phyloP scores from a whole-genome alignment of 495 filamentous ascomycete species.

The Neurospora hispaniola region DNA sequence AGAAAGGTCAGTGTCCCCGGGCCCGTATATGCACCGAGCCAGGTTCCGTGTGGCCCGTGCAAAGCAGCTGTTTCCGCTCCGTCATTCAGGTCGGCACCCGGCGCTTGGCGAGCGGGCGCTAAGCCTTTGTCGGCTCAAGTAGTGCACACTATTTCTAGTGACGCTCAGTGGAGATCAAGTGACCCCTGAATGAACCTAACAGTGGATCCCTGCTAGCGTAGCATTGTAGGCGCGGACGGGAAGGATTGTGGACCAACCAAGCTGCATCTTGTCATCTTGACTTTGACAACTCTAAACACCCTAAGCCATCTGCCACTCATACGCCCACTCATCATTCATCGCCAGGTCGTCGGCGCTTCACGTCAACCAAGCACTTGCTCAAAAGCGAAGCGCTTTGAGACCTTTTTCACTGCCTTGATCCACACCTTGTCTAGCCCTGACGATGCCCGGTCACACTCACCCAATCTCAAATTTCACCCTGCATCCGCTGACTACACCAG shows the following conservation, averaged over 20 bases:
- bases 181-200: neutral
- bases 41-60: neutral
- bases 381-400: constrained; percentile 9
- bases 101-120: neutral
- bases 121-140: neutral
- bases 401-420: constrained; percentile 19
- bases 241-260: neutral
- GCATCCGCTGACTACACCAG: neutral
- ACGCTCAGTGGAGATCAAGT: neutral
- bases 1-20: no score
- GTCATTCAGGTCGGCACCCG: neutral
- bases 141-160: neutral
- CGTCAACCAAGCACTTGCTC: constrained; percentile 17
- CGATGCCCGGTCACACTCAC: neutral
- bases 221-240: neutral
- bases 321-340: neutral
- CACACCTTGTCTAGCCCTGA: neutral
- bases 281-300: neutral
- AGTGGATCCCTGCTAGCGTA: neutral
- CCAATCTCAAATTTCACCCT: neutral
- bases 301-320: neutral
- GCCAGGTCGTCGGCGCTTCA: constrained; percentile 10
- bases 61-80: neutral
- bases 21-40: neutral
- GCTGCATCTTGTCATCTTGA: neutral